Evolutionary conservation across 2,329 filamentous ascomycete genomes (phyloP).

Genomic region (Fonsecaea erecta): DNA sequence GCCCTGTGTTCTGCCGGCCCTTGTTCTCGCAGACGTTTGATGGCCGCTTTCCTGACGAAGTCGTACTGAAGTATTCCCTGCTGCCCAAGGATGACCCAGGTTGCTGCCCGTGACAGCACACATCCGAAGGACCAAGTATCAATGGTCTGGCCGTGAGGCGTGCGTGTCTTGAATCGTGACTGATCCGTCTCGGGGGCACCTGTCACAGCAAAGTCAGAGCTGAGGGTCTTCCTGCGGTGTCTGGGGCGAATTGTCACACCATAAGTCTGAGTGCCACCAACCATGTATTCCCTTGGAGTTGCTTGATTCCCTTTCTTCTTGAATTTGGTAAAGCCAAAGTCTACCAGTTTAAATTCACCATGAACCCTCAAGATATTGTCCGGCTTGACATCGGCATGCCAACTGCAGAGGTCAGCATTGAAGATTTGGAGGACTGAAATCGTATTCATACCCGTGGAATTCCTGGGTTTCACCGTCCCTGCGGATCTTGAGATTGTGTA

Average conservation of each 20-base stretch:
- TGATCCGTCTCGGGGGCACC: conserved; percentile 3
- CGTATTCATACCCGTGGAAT: background rate
- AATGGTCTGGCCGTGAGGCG: conserved; percentile 1
- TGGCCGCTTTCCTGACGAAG: background rate
- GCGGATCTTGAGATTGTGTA: background rate
- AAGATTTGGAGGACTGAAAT: background rate
- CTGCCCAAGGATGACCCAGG: conserved; percentile 4
- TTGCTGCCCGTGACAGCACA: background rate
- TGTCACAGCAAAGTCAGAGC: background rate
- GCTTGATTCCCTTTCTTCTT: background rate
- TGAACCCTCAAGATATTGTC: conserved; percentile 9
- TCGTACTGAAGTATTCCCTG: conserved; percentile 2
- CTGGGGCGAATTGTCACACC: background rate
- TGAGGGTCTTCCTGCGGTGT: background rate
- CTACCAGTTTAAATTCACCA: conserved; percentile 2
- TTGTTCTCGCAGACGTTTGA: background rate
- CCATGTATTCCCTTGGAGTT: background rate
- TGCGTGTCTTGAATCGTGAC: background rate
- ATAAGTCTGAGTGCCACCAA: conserved; percentile 1
- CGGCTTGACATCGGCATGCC: conserved; percentile 12
- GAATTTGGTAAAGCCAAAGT: conserved; percentile 2
- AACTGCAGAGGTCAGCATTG: background rate
- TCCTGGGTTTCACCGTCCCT: background rate
- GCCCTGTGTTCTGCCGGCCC: background rate
- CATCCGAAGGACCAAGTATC: conserved; percentile 14